Evolutionary conservation across 2,329 filamentous ascomycete genomes (phyloP), one percentile per base, ranked within the genome.

Genomic region (Diaporthe humulicola): DNA sequence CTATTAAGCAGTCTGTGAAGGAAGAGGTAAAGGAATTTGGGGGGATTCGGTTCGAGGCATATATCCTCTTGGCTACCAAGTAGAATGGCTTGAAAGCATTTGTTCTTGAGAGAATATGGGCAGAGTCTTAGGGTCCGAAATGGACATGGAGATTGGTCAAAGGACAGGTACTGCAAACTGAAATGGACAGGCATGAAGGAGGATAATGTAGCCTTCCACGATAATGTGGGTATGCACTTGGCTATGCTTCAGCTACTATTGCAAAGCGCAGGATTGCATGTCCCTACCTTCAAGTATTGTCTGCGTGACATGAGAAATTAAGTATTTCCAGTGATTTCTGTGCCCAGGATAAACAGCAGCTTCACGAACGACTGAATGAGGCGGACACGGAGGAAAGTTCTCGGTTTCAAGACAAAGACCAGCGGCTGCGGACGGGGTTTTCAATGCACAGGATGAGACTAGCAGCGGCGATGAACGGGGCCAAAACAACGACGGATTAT

Each of bases 1-100:
- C 77, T 70, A 70, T 80, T n/a, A 58, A 25, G 3, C 73, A 79
- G 76, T 76, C 77, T 6, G 77, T 80, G 57, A 77, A 78, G 61
- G 79, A 80, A 70, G 79, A 80, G 70, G 45, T 78, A 36, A 71
- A 79, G 71, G 66, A 77, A 30, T 80, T 78, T 70, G 79, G 78
- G 3, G 79, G 79, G 54, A 76, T 80, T 50, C 74, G 74, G 45
- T 80, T 80, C 50, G 78, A 80, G 67, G 78, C 78, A 2, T 80
- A 78, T 69, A 36, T 78, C 67, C 76, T 80, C 45, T 74, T 80
- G 48, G 79, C 79, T 76, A 78, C 75, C 45, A 80, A 79, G 74
- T 80, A 79, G 74, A 75, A 38, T 22, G 38, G 30, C 52, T 75
- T 76, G 28, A 73, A 70, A 7, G 30, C 72, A 67, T 64, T 56